Base-by-base conservation (phyloP, 2,329 filamentous ascomycete genomes). In the Pseudonectria foliicola region DNA sequence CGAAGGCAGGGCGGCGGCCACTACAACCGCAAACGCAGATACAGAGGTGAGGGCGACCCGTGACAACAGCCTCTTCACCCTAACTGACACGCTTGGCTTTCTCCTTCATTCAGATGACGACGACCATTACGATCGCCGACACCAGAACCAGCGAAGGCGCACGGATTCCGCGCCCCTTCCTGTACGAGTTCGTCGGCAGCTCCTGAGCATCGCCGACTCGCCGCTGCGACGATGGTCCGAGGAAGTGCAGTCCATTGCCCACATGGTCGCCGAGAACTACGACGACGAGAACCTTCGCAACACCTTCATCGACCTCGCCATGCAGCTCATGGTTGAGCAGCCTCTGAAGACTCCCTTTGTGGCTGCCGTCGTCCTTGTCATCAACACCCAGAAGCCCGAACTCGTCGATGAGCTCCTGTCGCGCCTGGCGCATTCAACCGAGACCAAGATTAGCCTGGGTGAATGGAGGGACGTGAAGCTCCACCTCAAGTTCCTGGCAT, bases 291-390 rank as follows among this genome's bases (percentile, higher is more conserved):
- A 88, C 48, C 66, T 94, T 35, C 80, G 80, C 45, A 73, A 70
- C 23, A 77, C 72, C 33, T 93, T 94, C 58, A 68, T 85, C 46
- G 76, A 82, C 38, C 72, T 94, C 21, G 69, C 80, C 7, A 65
- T 89, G 39, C 85, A 90, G 61, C 71, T 96, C 46, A 73, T 84
- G 28, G 59, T 86, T 25, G 92, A 98, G 64, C 92, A 98, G 64
- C 92, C 92, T 1, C 82, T 98, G 61, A 96, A 96, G 70, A 93
- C 88, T n/a, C 90, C 92, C 0, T 96, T 95, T 57, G 74, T 94
- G 25, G 88, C 89, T 8, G 86, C 85, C 13, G 80, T 90, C 11
- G 74, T 93, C 28, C 72, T 95, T 38, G 75, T 87, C 37, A 75
- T 81, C 46, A 95, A 96, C 64, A 75, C 77, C 16, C 65, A 84